Evolutionary conservation across 2,329 filamentous ascomycete species (phyloP), one percentile per base, ranked within the genome.

Genomic region (Colletotrichum simmondsii): DNA sequence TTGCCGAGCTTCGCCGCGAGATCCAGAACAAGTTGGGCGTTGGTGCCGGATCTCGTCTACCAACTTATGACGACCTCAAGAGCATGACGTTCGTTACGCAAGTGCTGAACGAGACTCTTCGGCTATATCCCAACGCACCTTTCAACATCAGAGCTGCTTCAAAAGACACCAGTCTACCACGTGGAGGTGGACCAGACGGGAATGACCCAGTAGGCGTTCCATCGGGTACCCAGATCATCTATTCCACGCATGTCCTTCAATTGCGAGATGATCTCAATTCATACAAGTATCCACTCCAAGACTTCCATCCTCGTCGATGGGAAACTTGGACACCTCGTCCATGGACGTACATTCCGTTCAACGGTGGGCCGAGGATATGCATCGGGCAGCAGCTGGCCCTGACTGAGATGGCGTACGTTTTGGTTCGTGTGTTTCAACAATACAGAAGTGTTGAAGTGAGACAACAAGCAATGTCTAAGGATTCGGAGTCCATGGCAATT

Each of bases 41-140:
- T n/a, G 54, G 54, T n/a, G 26, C 26, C 11, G 16, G 22, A 14
- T 59, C 37, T 1, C 42, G 26, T 7, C 12, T 52, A n/a, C 71
- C 71, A 19, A 80, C 81, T 1, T 81, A 80, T 63, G 28, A 66
- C 2, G 53, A 76, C 7, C 77, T 79, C 6, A 76, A 74, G 19
- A 76, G 77, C 30, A 97, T 98, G 94, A 92, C 93, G 77, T 97
- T 96, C 80, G 88, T 97, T 68, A 85, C 90, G 80, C 86, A 92
- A 76, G 83, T 93, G 54, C 87, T 97, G 77, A 93, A 94, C 83
- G 94, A 97, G 83, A 93, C 91, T 0, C 87, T 95, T 72, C 91
- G 94, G 10, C 82, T 96, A 7, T 95, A 95, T 81, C 94, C 94
- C 0, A 87, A 90, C 16, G 93, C 96, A 1, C 94, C 94, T 1